These are phyloP conservation scores for Fusarium camptoceras DNA, from an alignment of 2,329 filamentous ascomycete genomes.

Conservation along the genomic window DNA sequence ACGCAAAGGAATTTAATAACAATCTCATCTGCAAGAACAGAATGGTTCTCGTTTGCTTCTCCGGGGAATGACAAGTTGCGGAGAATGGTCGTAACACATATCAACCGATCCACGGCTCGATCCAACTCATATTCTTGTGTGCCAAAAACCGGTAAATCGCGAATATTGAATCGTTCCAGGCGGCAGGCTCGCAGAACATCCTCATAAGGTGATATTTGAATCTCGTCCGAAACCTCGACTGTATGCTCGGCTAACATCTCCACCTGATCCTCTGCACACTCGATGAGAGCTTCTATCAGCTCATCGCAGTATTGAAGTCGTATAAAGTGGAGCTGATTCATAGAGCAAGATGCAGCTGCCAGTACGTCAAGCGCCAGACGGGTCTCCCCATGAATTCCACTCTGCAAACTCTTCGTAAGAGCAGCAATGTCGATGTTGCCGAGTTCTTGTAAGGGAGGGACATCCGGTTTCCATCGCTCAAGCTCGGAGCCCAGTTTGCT, in stretches of 20 bases:
- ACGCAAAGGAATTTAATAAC: constrained; percentile 87
- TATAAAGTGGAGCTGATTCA: constrained; percentile 72
- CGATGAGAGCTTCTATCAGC: constrained; percentile 85
- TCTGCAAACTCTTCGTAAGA: constrained; percentile 88
- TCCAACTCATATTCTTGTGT: constrained; percentile 84
- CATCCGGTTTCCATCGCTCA: constrained; percentile 75
- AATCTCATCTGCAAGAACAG: constrained; percentile 76
- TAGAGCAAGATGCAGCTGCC: constrained; percentile 72
- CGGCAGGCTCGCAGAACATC: constrained; percentile 85
- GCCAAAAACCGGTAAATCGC: constrained; percentile 79
- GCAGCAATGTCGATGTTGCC: constrained; percentile 92
- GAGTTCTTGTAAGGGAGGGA: constrained; percentile 80
- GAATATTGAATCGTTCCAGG: constrained; percentile 76
- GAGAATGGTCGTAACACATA: constrained; percentile 91
- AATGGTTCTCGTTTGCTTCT: constrained; percentile 72
- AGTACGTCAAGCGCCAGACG: constrained; percentile 88
- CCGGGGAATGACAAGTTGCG: constrained; percentile 90
- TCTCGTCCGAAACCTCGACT: constrained; percentile 86
- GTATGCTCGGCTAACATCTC: constrained; percentile 87
- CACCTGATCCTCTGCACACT: constrained; percentile 90
- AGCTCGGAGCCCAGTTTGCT: constrained; percentile 75
- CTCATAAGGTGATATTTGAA: constrained; percentile 86
- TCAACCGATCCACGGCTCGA: constrained; percentile 84
- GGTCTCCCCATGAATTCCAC: constrained; percentile 90
- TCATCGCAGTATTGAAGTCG: constrained; percentile 84